Percentiles rank a stretch among this genome's conserved stretches.
phyloP scores from a whole-genome alignment of 305 asterid genomes.

The Fraxinus sp. region DNA sequence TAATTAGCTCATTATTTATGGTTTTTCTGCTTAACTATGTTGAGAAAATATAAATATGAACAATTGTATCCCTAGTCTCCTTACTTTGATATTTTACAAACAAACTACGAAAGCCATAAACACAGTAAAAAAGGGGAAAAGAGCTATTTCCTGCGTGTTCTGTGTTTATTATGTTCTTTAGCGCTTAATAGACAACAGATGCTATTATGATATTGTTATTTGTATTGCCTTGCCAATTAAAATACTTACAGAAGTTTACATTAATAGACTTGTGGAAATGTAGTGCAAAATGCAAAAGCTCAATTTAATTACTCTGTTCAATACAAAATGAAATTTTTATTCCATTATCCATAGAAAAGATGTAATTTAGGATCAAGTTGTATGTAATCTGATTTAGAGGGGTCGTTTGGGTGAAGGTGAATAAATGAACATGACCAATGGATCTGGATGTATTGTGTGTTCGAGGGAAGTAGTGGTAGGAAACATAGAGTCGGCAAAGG shows the following conservation, averaged over 20 bases:
- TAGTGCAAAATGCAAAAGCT: not conserved
- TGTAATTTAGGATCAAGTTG: not conserved
- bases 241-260: not conserved
- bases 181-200: not conserved
- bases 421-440: constrained; percentile 1
- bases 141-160: not conserved
- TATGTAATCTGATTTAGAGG: not conserved
- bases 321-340: not conserved
- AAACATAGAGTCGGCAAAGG: not conserved
- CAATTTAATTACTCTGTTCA: not conserved
- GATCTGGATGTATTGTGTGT: not conserved
- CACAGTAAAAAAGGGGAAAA: not conserved
- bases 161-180: not conserved
- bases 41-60: not conserved
- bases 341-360: not conserved
- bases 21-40: not conserved
- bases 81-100: not conserved
- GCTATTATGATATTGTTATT: not conserved
- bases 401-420: not conserved
- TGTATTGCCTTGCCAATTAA: not conserved
- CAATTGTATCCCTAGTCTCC: not conserved
- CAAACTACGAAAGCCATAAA: not conserved
- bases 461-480: not conserved
- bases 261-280: not conserved
- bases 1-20: not conserved